Evolutionary conservation across 2,329 filamentous ascomycete species (phyloP).

Genomic region (Diplodia scrobiculata): DNA sequence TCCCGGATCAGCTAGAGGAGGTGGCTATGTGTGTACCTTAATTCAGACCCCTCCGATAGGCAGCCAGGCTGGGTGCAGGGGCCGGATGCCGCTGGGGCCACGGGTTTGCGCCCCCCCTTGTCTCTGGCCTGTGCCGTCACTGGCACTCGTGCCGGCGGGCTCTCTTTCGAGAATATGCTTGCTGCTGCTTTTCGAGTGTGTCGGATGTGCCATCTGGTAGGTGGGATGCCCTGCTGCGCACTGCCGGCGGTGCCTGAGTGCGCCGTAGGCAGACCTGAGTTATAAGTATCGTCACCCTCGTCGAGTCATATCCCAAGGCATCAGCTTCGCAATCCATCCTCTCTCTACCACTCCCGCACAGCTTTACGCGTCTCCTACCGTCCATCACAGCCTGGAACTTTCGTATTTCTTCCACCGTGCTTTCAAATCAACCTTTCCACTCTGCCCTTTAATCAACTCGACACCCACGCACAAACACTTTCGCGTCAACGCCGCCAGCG

Average conservation of each 20-base stretch:
- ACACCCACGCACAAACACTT: not conserved
- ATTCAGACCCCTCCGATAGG: conserved; percentile 22
- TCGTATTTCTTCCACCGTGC: conserved; percentile 13
- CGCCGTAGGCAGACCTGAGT: conserved; percentile 14
- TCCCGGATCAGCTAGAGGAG: conserved; percentile 7
- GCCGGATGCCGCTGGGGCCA: conserved; percentile 20
- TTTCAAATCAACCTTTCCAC: not conserved
- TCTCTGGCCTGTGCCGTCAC: conserved; percentile 15
- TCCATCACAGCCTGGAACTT: not conserved
- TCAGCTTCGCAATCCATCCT: conserved; percentile 18
- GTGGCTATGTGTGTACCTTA: conserved; percentile 24
- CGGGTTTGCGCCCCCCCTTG: conserved; percentile 26
- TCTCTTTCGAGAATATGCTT: conserved; percentile 22
- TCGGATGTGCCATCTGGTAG: conserved; percentile 18
- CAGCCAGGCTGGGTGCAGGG: conserved; percentile 16
- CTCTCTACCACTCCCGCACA: conserved; percentile 9
- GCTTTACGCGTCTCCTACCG: not conserved
- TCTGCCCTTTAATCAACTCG: conserved; percentile 3
- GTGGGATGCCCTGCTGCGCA: conserved; percentile 13
- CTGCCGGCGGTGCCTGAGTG: conserved; percentile 14
- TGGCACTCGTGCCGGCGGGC: not conserved
- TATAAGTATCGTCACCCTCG: conserved; percentile 23
- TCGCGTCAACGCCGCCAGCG: not conserved
- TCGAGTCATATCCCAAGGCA: conserved; percentile 25
- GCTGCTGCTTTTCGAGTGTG: conserved; percentile 12